Evolutionary conservation across 2,329 filamentous ascomycete genomes (phyloP), one percentile per base, ranked within the genome.

Genomic region (Arthrinium phaeospermum): DNA sequence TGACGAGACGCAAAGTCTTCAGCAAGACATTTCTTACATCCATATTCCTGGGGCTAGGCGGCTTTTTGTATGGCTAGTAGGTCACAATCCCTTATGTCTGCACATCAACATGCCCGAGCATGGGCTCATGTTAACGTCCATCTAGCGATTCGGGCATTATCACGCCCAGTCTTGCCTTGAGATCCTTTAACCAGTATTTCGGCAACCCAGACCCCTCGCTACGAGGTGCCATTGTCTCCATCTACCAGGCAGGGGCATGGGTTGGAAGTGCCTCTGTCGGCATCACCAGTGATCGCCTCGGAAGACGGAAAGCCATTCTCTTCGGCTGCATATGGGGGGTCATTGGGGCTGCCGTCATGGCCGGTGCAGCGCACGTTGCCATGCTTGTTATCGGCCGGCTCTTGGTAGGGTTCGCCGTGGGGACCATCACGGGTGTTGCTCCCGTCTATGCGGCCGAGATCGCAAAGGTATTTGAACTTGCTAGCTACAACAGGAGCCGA

Each of bases 211-310:
- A 81, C 69, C 76, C 82, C 5, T 74, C 82, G 0, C 75, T 83
- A 0, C 77, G 80, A 6, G 82, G 82, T 12, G 82, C 82, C 0
- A 84, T 84, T 27, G 82, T 84, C 0, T 84, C 82, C 0, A 77
- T 84, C 22, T 84, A 83, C 44, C 82, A 84, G 57, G 82, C 82
- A 6, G 82, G 82, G 78, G 81, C 79, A 57, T 84, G 82, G 82
- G 70, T 84, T 0, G 82, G 82, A 0, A 84, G 82, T 61, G 82
- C 82, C 0, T 84, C 81, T 1, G 82, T 84, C 0, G 82, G 82
- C 0, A 69, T 81, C 24, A 83, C 82, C 0, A 82, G 82, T 41
- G 82, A 84, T 22, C 74, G 76, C 37, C 72, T 84, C 0, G 82
- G 82, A 4, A 77, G 82, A 16, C 80, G 82, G 0, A 82, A 79